Evolutionary conservation across 2,329 filamentous ascomycete genomes (phyloP), one percentile per base, ranked within the genome.

Genomic region (Dactylonectria estremocensis): DNA sequence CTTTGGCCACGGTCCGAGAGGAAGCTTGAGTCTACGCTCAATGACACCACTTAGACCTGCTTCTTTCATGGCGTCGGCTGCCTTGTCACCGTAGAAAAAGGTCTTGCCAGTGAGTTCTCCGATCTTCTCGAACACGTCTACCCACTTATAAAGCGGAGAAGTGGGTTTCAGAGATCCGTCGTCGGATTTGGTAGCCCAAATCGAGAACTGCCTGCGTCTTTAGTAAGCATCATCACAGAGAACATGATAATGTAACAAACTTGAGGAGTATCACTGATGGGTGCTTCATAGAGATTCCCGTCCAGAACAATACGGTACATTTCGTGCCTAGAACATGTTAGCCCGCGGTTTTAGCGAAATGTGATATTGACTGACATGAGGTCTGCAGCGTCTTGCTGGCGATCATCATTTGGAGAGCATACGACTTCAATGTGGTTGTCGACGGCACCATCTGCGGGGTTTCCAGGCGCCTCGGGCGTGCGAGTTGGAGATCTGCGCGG

Each of bases 281-380:
- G 80, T 7, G 78, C 78, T 5, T 77, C 69, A 56, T 74, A 77
- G 9, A 80, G 72, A 52, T 78, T 77, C 13, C 77, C 76, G 35
- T 76, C 76, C 13, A 80, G 40, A 28, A 74, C 67, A 18, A 75
- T 74, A 3, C 67, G 64, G 46, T 69, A 72, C 52, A 76, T 66
- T 20, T 72, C 67, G 49, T 76, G 71, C 62, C 72, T 76, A 16
- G 20, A 14, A 46, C 14, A 6, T 13, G 50, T 64, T 31, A 57
- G 52, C 53, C 6, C 11, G 14, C 8, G 14, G 5, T n/a, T 31
- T 50, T 14, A n/a, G 9, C 0, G 13, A 11, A 31, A 24, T 20
- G n/a, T 18, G 2, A 14, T 11, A 8, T 14, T n/a, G 14, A 58
- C 61, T 28, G 53, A 74, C 73, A 72, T 71, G 14, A 76, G 40